phyloP scores from a whole-genome alignment of 768 basidiomycete species.

The Podaxis pistillaris region DNA sequence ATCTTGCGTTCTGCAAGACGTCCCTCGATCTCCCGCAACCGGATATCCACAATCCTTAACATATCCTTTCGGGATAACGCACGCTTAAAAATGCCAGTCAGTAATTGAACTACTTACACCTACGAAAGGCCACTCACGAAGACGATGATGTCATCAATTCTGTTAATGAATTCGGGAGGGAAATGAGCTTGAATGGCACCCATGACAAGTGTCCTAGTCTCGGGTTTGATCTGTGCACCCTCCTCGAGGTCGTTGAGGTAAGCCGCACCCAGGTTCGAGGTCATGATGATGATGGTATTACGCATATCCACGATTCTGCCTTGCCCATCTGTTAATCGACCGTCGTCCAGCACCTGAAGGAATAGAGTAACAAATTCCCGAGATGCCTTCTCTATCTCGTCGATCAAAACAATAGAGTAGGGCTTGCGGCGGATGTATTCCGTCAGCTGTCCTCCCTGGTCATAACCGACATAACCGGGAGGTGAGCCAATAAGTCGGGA shows the following conservation, averaged over 20 bases:
- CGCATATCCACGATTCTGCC: slow-evolving; percentile 87
- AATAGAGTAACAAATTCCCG: slow-evolving; percentile 55
- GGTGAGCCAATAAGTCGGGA: slow-evolving; percentile 57
- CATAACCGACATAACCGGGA: slow-evolving; percentile 91
- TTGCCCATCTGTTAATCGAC: slow-evolving; percentile 88
- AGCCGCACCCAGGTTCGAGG: slow-evolving; percentile 84
- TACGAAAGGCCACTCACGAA: slow-evolving; percentile 52
- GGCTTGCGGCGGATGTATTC: slow-evolving; percentile 92
- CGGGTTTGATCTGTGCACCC: slow-evolving; percentile 55
- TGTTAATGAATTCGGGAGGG: slow-evolving; percentile 91
- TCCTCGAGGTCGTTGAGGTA: slow-evolving; percentile 75
- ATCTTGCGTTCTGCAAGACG: slow-evolving; percentile 82
- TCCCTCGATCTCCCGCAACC: slow-evolving; percentile 81
- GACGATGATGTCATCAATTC: slow-evolving; percentile 83
- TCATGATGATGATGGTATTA: slow-evolving; percentile 94
- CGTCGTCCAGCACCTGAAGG: slow-evolving; percentile 87
- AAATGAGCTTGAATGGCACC: slow-evolving; percentile 80
- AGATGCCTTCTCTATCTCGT: slow-evolving; percentile 90
- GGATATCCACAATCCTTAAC: slow-evolving; percentile 84
- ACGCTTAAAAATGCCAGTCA: slow-evolving; percentile 51
- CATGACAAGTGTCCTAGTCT: slow-evolving; percentile 70
- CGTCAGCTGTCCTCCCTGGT: slow-evolving; percentile 86
- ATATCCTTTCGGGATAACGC: slow-evolving; percentile 76
- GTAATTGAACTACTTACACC: slow-evolving; percentile 18
- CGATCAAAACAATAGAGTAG: slow-evolving; percentile 82